Evolutionary conservation across 2,329 filamentous ascomycete species (phyloP).

Genomic region (Cordyceps pruinosa): DNA sequence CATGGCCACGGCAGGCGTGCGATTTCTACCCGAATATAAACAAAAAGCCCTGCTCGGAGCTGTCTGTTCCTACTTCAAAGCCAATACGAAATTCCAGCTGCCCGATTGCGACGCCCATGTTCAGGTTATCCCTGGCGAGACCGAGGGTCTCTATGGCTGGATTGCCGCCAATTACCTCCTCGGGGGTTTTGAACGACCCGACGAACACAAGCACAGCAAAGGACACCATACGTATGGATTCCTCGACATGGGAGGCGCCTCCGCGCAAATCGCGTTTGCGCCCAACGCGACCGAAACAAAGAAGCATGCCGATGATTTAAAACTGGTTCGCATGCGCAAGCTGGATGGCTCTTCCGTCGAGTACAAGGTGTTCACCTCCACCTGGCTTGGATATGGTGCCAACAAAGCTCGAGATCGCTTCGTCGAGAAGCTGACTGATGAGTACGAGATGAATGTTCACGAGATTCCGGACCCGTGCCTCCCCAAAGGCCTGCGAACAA

Average conservation of each 20-base stretch:
- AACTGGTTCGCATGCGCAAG: slow-evolving; percentile 75
- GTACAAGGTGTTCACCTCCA: slow-evolving; percentile 88
- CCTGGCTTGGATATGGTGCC: slow-evolving; percentile 96
- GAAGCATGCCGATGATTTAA: slow-evolving; percentile 85
- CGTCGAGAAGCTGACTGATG: slow-evolving; percentile 65
- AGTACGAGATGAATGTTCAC: slow-evolving; percentile 48
- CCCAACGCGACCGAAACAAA: slow-evolving; percentile 85
- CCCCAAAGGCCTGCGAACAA: slow-evolving; percentile 67
- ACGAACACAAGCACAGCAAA: slow-evolving; percentile 73
- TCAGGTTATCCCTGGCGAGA: slow-evolving; percentile 91
- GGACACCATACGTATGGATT: slow-evolving; percentile 94
- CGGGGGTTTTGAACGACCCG: slow-evolving; percentile 76
- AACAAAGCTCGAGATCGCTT: slow-evolving; percentile 86
- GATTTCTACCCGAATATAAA: slow-evolving; percentile 68
- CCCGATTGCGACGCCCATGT: slow-evolving; percentile 88
- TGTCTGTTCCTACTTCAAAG: slow-evolving; percentile 75
- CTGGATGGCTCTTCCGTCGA: slow-evolving; percentile 72
- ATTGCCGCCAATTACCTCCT: slow-evolving; percentile 93
- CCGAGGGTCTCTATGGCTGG: slow-evolving; percentile 95
- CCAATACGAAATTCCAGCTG: slow-evolving; percentile 71
- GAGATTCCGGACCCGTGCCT: slow-evolving; percentile 89
- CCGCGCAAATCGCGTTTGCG: slow-evolving; percentile 94
- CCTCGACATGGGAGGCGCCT: slow-evolving; percentile 96
- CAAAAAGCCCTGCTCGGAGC: slow-evolving; percentile 65
- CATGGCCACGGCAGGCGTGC: slow-evolving; percentile 93